Evolutionary conservation across 192 early-diverging fungal species (phyloP), one percentile per base, ranked within the genome.

Genomic region (Umbelopsis sp.): DNA sequence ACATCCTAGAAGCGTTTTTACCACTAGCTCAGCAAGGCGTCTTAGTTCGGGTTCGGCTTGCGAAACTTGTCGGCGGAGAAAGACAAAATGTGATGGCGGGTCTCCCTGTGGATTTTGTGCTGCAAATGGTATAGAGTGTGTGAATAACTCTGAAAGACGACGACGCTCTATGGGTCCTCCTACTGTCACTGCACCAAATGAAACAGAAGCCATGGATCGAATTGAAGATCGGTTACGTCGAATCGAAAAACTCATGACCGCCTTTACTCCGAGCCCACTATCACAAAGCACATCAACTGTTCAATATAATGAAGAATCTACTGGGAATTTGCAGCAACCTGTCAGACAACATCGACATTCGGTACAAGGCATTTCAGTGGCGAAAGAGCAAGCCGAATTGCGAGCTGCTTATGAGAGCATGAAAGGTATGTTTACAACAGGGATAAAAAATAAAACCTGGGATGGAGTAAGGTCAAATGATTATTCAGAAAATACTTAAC

Each of bases 41-140:
- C 51, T 80, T 9, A 73, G 71, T 45, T 76, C 74, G 26, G 79
- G 79, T 9, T 76, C 74, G 32, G 79, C 79, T 24, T 80, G 79
- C 62, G 79, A 80, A 66, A 76, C 74, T 8, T 80, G 79, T 43
- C 71, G 79, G 12, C 67, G 79, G 68, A 65, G 79, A 34, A 80
- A 80, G 49, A 80, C 79, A 24, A 80, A 80, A 52, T 80, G 79
- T 67, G 79, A 80, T 76, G 79, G 79, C 24, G 71, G 74, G n/a
- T 53, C 51, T 51, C 79, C 79, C 21, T 80, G 79, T 54, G 51
- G 71, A n/a, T 80, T 74, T 32, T 80, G 79, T 68, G 54, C 71
- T 14, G 59, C 71, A 26, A 80, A 71, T 62, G 68, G 69, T 1
- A 51, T 74, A 52, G 79, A 76, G 8, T 80, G 79, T 54, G 68